Conservation (phyloP, 352 stramenopile species). For the Pelagophyceae sp. region DNA sequence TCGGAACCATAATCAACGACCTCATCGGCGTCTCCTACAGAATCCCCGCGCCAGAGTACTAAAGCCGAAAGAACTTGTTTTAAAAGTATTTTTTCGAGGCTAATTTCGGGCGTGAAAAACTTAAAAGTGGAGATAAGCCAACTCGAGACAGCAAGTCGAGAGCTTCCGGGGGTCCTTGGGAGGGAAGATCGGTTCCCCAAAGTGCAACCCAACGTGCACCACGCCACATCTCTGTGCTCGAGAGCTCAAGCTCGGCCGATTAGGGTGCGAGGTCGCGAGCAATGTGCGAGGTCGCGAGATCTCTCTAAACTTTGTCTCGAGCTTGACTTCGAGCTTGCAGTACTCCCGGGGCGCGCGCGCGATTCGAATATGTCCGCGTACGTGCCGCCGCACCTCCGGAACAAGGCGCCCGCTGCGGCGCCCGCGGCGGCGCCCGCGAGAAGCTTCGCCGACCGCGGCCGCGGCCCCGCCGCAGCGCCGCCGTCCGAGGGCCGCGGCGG, state of each 20-base stretch:
- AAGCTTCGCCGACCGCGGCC: no score
- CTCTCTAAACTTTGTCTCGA: background rate
- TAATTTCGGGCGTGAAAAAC: no score
- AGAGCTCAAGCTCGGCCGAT: background rate
- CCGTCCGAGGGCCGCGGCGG: no score
- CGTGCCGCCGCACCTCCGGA: background rate
- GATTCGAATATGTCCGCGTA: background rate
- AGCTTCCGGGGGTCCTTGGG: no score
- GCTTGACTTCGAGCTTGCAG: background rate
- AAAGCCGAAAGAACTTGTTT: no score
- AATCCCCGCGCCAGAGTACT: no score
- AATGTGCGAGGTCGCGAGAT: background rate
- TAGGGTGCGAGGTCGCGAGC: background rate
- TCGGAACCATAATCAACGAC: conserved; percentile 5
- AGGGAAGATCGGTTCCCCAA: no score
- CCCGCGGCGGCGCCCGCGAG: background rate
- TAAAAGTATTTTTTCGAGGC: no score
- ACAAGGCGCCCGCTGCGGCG: background rate
- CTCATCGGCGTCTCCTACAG: conserved; percentile 5
- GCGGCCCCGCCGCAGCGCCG: background rate
- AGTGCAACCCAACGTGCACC: background rate
- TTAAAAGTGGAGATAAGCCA: no score
- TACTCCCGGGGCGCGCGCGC: background rate
- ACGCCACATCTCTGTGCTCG: background rate
- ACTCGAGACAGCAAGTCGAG: no score